Base-by-base conservation (phyloP, 2,329 filamentous ascomycete species). In the Thermomyces lanuginosus region DNA sequence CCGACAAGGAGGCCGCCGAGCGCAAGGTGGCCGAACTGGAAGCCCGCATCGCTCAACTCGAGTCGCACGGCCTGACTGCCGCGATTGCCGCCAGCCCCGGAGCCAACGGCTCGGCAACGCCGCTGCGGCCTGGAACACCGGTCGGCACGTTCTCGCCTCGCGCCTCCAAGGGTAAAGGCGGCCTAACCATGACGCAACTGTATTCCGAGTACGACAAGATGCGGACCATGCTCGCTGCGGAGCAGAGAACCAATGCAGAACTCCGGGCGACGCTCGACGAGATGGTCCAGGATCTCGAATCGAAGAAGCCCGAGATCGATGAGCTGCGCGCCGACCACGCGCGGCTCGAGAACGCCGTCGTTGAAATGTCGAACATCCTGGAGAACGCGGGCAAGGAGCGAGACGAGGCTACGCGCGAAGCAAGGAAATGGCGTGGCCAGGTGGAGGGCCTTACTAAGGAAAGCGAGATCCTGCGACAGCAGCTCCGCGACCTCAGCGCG, bases 401-500 rank as follows among this genome's bases (percentile, higher is more conserved):
- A 20, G 84, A 95, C 38, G 53, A 60, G 4, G 79, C 83, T 1
- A 73, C 74, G 32, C 84, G 81, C 51, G 75, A 79, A 13, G 69
- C 77, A 7, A 70, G 83, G 37, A 86, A 78, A 53, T 76, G 76
- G 28, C 75, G 89, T 46, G 69, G 69, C n/a, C 68, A 80, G 30
- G 64, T 83, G 29, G 65, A 66, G 32, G 67, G 67, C 10, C 51
- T 65, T 14, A 51, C 56, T 4, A 64, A 61, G 23, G 83, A 95
- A 53, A 65, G 69, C 16, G 74, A 78, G 33, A 80, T 93, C 20
- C 61, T 92, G 13, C 76, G 77, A 27, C 79, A 83, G 37, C 83
- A 93, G 48, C 63, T 95, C 6, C 77, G 86, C 17, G 89, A 95
- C 49, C 66, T 92, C 11, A 83, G 83, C 42, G 75, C 78, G 1